Evolutionary conservation across 768 basidiomycete genomes (phyloP).

Genomic region (Amyloporia xantha): DNA sequence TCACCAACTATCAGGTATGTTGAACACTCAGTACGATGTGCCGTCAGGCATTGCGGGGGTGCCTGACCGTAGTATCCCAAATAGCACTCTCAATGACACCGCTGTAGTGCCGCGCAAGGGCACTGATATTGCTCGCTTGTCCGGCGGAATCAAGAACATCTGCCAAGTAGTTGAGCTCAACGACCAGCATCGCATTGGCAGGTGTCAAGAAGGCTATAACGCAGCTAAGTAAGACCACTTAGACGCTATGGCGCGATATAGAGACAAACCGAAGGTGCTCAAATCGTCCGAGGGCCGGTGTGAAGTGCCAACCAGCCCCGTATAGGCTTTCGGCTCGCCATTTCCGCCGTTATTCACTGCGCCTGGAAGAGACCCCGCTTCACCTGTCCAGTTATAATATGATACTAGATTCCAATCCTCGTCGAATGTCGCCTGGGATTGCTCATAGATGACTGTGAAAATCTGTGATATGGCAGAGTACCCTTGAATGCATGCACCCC

Average conservation of each 20-base stretch:
- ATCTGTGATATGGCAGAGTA: conserved; percentile 60
- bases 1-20: conserved; percentile 36
- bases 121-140: conserved; percentile 44
- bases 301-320: conserved; percentile 70
- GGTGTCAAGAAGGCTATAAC: conserved; percentile 63
- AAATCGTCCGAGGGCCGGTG: conserved; percentile 75
- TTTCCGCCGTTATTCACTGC: conserved; percentile 62
- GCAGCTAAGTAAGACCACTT: background rate
- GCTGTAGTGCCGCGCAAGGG: conserved; percentile 52
- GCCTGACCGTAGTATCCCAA: conserved; percentile 51
- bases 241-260: background rate
- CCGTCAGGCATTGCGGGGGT: background rate
- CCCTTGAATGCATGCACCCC: conserved; percentile 42
- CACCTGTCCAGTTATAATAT: conserved; percentile 80
- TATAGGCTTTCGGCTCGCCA: conserved; percentile 69
- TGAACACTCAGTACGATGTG: background rate
- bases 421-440: conserved; percentile 68
- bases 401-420: conserved; percentile 66
- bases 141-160: conserved; percentile 47
- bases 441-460: conserved; percentile 70
- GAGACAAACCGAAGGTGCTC: conserved; percentile 49
- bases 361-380: conserved; percentile 54
- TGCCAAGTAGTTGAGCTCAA: conserved; percentile 59
- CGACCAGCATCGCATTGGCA: conserved; percentile 78
- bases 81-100: conserved; percentile 51